Conservation (phyloP, 768 basidiomycete species). For the Fibroporia radiculosa region DNA sequence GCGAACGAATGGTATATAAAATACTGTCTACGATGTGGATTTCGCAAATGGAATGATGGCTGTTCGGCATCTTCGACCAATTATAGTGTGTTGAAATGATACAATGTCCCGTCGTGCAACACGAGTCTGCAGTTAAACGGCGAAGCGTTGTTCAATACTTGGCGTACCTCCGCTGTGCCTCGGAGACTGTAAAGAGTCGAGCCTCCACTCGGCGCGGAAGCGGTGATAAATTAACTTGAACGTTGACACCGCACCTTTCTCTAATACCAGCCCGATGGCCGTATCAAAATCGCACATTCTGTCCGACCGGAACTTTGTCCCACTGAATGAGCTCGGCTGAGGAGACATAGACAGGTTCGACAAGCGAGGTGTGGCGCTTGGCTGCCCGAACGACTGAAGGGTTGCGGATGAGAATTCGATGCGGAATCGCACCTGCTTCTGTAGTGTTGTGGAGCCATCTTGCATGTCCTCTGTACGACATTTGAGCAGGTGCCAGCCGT, state of each 20-base stretch:
- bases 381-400: slow-evolving; percentile 7
- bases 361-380: slow-evolving; percentile 18
- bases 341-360: slow-evolving; percentile 20
- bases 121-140: background rate
- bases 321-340: slow-evolving; percentile 17
- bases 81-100: background rate
- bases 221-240: slow-evolving; percentile 73
- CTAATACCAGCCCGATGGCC: slow-evolving; percentile 71
- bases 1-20: background rate
- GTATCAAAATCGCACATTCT: slow-evolving; percentile 38
- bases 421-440: slow-evolving; percentile 78
- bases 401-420: slow-evolving; percentile 57
- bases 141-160: slow-evolving; percentile 18
- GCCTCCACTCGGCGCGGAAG: slow-evolving; percentile 61
- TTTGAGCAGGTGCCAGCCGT: slow-evolving; percentile 35
- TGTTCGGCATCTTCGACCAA: background rate
- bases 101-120: background rate
- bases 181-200: slow-evolving; percentile 27
- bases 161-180: slow-evolving; percentile 6
- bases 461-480: slow-evolving; percentile 45
- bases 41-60: background rate
- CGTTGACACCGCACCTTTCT: slow-evolving; percentile 86
- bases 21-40: background rate
- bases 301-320: slow-evolving; percentile 20
- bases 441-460: slow-evolving; percentile 32